Base-by-base conservation (phyloP, 257 asterid species). In the Plantago major region DNA sequence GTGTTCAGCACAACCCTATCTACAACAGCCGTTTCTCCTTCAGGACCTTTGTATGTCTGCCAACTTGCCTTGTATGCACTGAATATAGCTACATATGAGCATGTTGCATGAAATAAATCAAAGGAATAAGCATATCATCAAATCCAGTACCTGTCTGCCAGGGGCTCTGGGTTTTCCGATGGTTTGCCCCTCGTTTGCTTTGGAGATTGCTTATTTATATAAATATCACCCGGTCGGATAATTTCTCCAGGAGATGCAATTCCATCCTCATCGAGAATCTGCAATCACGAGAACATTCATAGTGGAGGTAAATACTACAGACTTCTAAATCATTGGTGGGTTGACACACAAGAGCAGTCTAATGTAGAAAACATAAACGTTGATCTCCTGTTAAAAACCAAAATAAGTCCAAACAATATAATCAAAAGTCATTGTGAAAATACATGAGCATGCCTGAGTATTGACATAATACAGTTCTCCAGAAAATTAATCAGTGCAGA, bases 251-350 rank as follows among this genome's bases (percentile, higher is more conserved):
- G 99, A 81, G 99, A 74, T 71, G 96, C 97, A 22, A 89, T 17
- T 74, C 99, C 99, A 79, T 92, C 99, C 62, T 83, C 82, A 74
- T 92, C 97, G 76, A 92, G 70, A 80, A 84, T 82, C 95, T 90
- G 82, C 62, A 67, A 67, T 40, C 57, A 46, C 42, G 65, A 60
- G 18, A 71, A 71, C 42, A 57, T 43, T 69, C 45, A 60, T 42
- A 67, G 62, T 28, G 6, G 55, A 3, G 16, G 16, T 46, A 46
- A 9, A 1, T 46, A 46, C 51, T 6, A n/a, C n/a, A 5, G 5
- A 30, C 37, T 30, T 30, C 37, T 30, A 30, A 3, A 46, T 16
- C 16, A 46, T 8, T 11, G 16, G 12, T 46, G 51, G 16, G 51
- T 46, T 46, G 14, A 46, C 7, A 46, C 5, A 30, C 37, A 3